Conservation (phyloP, 345 rosid genomes). For the Ceriops tagal region DNA sequence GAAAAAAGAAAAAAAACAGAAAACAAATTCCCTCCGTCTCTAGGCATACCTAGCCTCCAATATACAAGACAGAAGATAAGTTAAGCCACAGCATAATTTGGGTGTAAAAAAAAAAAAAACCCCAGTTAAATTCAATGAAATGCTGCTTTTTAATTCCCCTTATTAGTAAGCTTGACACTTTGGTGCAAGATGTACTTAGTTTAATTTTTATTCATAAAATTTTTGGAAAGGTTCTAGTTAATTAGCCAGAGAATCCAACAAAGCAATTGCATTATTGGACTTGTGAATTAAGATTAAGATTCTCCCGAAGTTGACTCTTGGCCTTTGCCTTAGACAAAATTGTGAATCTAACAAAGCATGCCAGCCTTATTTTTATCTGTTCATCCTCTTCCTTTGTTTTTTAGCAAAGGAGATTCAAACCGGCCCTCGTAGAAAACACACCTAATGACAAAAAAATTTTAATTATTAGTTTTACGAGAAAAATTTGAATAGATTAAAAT, state of each 20-base stretch:
- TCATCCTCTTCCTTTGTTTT: no score
- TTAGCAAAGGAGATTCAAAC: conserved; percentile 5
- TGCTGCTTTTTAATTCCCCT: not conserved
- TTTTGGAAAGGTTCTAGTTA: not conserved
- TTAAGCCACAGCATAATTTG: not conserved
- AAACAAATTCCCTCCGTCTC: not conserved
- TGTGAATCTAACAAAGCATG: not conserved
- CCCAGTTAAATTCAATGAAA: not conserved
- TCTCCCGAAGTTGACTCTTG: conserved; percentile 14
- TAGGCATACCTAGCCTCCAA: not conserved
- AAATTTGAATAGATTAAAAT: no score
- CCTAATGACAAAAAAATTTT: not conserved
- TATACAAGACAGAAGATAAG: not conserved
- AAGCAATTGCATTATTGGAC: conserved; percentile 2
- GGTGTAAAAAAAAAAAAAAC: not conserved
- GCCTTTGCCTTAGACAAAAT: conserved; percentile 12
- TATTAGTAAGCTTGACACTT: not conserved
- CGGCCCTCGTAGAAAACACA: no score
- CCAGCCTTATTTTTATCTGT: no score
- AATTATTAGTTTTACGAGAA: not conserved
- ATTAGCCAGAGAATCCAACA: conserved; percentile 18
- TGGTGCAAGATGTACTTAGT: not conserved
- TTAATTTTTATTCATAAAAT: not conserved
- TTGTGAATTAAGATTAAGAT: conserved; percentile 14
- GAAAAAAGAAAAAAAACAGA: not conserved